Percentiles rank a stretch among this genome's conserved stretches.
Evolutionary conservation across 768 basidiomycete species (phyloP).

Genomic region (Rubroboletus pulcherrimus): DNA sequence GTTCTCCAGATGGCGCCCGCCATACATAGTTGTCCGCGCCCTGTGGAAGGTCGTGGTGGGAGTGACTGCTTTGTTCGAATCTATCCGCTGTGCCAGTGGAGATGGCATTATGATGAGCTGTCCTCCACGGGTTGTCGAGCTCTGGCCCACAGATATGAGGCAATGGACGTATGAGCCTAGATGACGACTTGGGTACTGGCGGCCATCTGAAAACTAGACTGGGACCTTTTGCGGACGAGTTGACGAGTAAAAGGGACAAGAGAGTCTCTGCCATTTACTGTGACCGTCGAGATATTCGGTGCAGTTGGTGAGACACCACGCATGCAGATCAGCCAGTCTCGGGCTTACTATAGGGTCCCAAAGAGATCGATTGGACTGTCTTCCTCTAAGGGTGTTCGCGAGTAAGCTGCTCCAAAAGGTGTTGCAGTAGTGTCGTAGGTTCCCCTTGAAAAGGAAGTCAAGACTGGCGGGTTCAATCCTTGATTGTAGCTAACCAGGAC

Average conservation of each 20-base stretch:
- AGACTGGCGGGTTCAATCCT: too few species aligned
- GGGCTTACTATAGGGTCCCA: not conserved
- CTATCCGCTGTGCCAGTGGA: constrained; percentile 23
- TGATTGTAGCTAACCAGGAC: not conserved
- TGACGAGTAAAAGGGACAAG: constrained; percentile 77
- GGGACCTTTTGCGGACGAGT: constrained; percentile 77
- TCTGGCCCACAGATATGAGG: constrained; percentile 47
- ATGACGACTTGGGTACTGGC: constrained; percentile 56
- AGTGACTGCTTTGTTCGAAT: not conserved
- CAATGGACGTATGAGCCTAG: constrained; percentile 68
- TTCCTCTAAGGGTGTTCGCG: not conserved
- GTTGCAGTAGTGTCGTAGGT: not conserved
- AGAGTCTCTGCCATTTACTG: constrained; percentile 58
- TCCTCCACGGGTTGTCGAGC: constrained; percentile 72
- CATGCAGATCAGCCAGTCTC: not conserved
- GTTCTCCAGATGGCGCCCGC: constrained; percentile 49
- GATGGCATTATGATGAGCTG: constrained; percentile 49
- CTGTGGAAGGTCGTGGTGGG: constrained; percentile 4
- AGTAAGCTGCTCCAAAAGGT: not conserved
- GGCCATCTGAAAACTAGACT: constrained; percentile 85
- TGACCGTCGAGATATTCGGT: not conserved
- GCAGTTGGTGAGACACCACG: not conserved
- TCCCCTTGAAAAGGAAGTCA: constrained; percentile 7
- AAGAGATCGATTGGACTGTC: not conserved
- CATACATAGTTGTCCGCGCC: constrained; percentile 55